Conservation (phyloP, 2,329 filamentous ascomycete genomes). For the Chalara sp. region DNA sequence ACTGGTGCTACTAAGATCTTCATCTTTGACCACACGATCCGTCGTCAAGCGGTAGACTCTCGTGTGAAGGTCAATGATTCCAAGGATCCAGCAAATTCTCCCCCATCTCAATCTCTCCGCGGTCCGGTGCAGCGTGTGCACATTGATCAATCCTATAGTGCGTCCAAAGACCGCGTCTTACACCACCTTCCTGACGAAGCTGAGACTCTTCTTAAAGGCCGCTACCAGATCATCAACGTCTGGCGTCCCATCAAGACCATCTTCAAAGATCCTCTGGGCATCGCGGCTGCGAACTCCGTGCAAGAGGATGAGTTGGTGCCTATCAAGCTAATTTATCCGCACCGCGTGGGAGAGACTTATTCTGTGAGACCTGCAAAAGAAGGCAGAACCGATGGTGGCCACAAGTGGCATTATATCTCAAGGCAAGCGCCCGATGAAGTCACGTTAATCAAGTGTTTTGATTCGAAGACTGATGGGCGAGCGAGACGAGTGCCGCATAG, state of each 20-base stretch:
- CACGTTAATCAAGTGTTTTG: slow-evolving; percentile 55
- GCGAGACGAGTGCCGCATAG: slow-evolving; percentile 48
- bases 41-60: slow-evolving; percentile 26
- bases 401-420: slow-evolving; percentile 47
- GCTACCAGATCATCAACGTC: slow-evolving; percentile 48
- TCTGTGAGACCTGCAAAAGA: slow-evolving; percentile 19
- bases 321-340: slow-evolving; percentile 34
- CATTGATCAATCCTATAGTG: slow-evolving; percentile 49
- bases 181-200: slow-evolving; percentile 40
- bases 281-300: slow-evolving; percentile 45
- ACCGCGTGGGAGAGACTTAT: slow-evolving; percentile 11
- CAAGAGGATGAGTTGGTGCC: slow-evolving; percentile 43
- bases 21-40: slow-evolving; percentile 59
- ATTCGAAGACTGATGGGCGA: slow-evolving; percentile 47
- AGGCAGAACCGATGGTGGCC: slow-evolving; percentile 34
- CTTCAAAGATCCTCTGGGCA: slow-evolving; percentile 44
- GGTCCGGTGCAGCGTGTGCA: slow-evolving; percentile 46
- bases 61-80: slow-evolving; percentile 12
- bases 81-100: neutral
- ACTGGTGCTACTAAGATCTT: slow-evolving; percentile 49
- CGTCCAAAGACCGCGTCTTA: slow-evolving; percentile 33
- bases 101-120: slow-evolving; percentile 21
- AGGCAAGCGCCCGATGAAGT: slow-evolving; percentile 46
- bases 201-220: slow-evolving; percentile 35
- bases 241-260: slow-evolving; percentile 46